These are phyloP conservation scores for Metahyphopichia silvanorum DNA, from an alignment of 805 yeast genomes.

Conservation along the genomic window DNA sequence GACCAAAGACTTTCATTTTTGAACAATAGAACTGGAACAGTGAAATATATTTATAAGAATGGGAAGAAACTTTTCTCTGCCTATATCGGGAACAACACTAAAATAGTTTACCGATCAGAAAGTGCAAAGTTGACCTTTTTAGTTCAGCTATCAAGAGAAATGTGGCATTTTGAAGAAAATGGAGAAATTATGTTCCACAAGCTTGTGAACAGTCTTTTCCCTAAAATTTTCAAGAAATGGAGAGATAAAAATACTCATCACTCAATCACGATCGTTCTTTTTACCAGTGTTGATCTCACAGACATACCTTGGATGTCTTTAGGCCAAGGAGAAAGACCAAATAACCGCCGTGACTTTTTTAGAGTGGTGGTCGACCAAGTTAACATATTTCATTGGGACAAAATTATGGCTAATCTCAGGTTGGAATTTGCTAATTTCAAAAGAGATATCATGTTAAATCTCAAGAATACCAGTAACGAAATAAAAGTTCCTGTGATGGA, in stretches of 20 bases:
- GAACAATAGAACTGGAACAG: slow-evolving; percentile 57
- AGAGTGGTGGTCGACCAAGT: slow-evolving; percentile 95
- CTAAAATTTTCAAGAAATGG: slow-evolving; percentile 87
- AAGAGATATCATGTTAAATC: slow-evolving; percentile 62
- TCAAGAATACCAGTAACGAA: slow-evolving; percentile 17
- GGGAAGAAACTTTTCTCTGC: slow-evolving; percentile 75
- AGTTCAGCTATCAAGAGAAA: slow-evolving; percentile 87
- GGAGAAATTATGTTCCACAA: slow-evolving; percentile 94
- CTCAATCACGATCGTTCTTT: slow-evolving; percentile 81
- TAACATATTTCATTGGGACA: slow-evolving; percentile 83
- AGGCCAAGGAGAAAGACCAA: slow-evolving; percentile 68
- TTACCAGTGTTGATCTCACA: slow-evolving; percentile 72
- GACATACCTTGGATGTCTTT: slow-evolving; percentile 52
- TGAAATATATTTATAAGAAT: slow-evolving; percentile 59
- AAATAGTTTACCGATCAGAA: slow-evolving; percentile 84
- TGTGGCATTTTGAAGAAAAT: slow-evolving; percentile 97
- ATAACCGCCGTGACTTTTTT: slow-evolving; percentile 72
- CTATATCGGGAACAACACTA: slow-evolving; percentile 70
- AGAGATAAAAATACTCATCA: slow-evolving; percentile 84
- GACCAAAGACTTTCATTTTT: slow-evolving; percentile 65
- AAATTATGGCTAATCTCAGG: slow-evolving; percentile 83
- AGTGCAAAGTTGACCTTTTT: slow-evolving; percentile 80
- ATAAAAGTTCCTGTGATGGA: slow-evolving; percentile 32
- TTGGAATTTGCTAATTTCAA: slow-evolving; percentile 82
- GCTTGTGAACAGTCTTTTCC: slow-evolving; percentile 87